Evolutionary conservation across 2,329 filamentous ascomycete genomes (phyloP), one percentile per base, ranked within the genome.

Genomic region (Pseudogymnoascus sp.): DNA sequence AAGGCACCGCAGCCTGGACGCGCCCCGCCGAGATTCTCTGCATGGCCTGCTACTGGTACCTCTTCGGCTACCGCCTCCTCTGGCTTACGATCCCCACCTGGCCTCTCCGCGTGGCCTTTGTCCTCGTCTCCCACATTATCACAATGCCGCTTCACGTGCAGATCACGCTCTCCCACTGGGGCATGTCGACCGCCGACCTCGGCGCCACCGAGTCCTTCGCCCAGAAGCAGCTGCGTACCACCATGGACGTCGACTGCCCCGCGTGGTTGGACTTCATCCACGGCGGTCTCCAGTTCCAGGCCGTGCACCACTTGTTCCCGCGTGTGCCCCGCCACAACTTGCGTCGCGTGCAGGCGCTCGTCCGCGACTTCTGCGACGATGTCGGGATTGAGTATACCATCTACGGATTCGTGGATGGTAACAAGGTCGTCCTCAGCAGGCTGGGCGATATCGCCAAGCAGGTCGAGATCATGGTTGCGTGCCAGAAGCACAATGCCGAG

Each of bases 241-340:
- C 86, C 26, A 88, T 90, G 86, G 87, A 90, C 68, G 83, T 90
- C 58, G 85, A 88, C 68, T 90, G 87, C 73, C 87, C 87, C 0
- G 76, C 79, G 23, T 90, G 87, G 87, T 75, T 90, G 26, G 87
- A 90, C 71, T 90, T 85, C 68, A 79, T 89, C 70, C 87, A 90
- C 71, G 87, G 87, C 59, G 87, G 87, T 1, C 77, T 90, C 29
- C 87, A 90, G 74, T 90, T 90, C 74, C 87, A 90, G 73, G 86
- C 83, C 6, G 81, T 89, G 2, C 87, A 90, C 72, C 87, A 90
- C 67, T 73, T 90, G 10, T 90, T 86, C 69, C 87, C 87, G 2
- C 79, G 87, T 4, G 78, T 89, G 61, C 87, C 87, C 1, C 75
- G 87, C 23, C 87, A 90, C 72, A 90, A 90, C 71, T 74, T 90